These are phyloP conservation scores for Blastocystis sp. DNA, from an alignment of 352 stramenopile species.

Conservation along the genomic window DNA sequence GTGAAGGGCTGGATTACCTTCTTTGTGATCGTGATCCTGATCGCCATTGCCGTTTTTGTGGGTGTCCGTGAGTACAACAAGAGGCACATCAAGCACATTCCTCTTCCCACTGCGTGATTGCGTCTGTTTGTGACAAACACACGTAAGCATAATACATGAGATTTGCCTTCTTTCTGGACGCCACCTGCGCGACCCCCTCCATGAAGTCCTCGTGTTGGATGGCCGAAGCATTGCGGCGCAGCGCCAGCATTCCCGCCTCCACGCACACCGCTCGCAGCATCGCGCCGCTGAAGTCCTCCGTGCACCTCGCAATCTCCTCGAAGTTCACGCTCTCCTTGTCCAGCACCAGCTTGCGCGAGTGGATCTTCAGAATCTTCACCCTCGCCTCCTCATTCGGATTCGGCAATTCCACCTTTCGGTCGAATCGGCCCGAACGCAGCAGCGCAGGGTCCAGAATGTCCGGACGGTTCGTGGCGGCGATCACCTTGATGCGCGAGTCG, in stretches of 20 bases:
- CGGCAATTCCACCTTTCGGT: constrained; percentile 92
- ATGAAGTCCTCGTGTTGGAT: constrained; percentile 99
- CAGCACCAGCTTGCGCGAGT: constrained; percentile 94
- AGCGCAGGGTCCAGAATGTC: constrained; percentile 93
- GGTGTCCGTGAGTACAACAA: neutral
- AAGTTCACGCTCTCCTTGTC: constrained; percentile 90
- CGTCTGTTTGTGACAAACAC: neutral
- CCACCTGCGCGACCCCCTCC: constrained; percentile 93
- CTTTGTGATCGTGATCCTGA: neutral
- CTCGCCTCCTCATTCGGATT: constrained; percentile 93
- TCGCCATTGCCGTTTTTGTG: neutral
- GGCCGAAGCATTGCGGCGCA: constrained; percentile 87
- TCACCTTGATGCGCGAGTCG: constrained; percentile 97
- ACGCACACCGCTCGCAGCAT: constrained; percentile 97
- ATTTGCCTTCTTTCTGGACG: constrained; percentile 69
- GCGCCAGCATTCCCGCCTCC: constrained; percentile 94
- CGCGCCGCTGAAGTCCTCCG: constrained; percentile 97
- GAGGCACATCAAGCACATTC: neutral
- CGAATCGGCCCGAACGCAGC: constrained; percentile 82
- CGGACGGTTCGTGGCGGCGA: constrained; percentile 92
- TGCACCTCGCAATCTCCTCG: constrained; percentile 91
- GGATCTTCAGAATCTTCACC: constrained; percentile 91
- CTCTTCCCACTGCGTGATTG: neutral
- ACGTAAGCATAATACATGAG: constrained; percentile 69
- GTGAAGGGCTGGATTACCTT: neutral